Evolutionary conservation across 2,329 filamentous ascomycete genomes (phyloP), one percentile per base, ranked within the genome.

Genomic region (Graphilbum fragrans): DNA sequence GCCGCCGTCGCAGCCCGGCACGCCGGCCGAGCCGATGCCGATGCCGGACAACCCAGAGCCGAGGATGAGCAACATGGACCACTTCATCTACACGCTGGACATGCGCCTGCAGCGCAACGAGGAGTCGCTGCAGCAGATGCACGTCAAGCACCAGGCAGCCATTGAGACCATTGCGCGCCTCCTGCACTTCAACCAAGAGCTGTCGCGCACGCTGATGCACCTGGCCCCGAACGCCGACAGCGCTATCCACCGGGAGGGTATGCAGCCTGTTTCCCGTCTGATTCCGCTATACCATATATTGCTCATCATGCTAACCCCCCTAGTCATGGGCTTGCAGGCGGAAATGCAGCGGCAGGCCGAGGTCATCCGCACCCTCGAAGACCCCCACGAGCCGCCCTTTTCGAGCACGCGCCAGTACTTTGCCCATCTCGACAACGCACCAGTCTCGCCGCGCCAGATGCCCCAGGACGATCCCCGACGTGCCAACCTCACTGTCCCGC

Each of bases 401-500:
- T 72, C 74, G 25, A 74, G 72, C 46, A 76, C 79, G 45, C 78
- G 77, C 47, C 70, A 74, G 37, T 84, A 79, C 58, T 80, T 85
- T 50, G 64, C 73, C 35, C 73, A 69, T 50, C 63, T 84, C 20
- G 84, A 88, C 47, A 80, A 84, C 46, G 74, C 81, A 1, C 87
- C 88, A 11, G 73, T 94, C 32, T 96, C 90, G 33, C 90, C 90
- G 18, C 79, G 87, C 47, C 88, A 94, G 61, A 65, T 88, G 49
- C 77, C 87, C 10, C 83, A 88, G 54, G 88, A 94, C 53, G 90
- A 94, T 45, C 75, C 78, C 41, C 80, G 87, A 45, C 74, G 84
- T 38, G 72, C 72, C 20, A 86, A 81, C 39, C 66, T 88, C 38
- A 70, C 75, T 42, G 72, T 79, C 38, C 70, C 74, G 40, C 68